Evolutionary conservation across 768 basidiomycete genomes (phyloP).

Genomic region (Pisolithus tinctorius): DNA sequence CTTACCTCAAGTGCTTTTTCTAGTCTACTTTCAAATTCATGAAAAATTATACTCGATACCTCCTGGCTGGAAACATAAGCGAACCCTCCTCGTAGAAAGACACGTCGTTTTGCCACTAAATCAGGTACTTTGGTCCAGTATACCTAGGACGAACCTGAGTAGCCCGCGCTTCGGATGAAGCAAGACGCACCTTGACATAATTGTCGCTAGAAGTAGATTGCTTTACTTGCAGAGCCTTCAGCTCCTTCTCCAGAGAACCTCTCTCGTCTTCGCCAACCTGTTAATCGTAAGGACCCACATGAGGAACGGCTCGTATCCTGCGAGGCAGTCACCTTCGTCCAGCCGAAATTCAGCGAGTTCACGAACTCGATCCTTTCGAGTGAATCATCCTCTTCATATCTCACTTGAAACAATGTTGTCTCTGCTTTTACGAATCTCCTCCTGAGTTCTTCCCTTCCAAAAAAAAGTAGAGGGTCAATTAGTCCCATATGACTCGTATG

Average conservation of each 20-base stretch:
- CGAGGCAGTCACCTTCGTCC: slow-evolving; percentile 44
- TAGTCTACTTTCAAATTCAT: slow-evolving; percentile 74
- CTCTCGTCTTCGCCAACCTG: slow-evolving; percentile 62
- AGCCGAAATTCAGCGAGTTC: slow-evolving; percentile 54
- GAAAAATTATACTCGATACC: slow-evolving; percentile 78
- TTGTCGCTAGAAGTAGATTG: background rate
- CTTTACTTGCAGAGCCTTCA: slow-evolving; percentile 33
- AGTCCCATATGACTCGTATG: background rate
- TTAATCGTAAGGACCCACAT: slow-evolving; percentile 1
- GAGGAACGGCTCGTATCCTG: background rate
- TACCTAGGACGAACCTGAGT: slow-evolving; percentile 47
- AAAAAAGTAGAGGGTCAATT: background rate
- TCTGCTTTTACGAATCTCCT: slow-evolving; percentile 88
- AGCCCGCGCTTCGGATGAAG: background rate
- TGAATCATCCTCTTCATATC: slow-evolving; percentile 61
- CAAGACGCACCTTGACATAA: slow-evolving; percentile 65
- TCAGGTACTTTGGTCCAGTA: slow-evolving; percentile 94
- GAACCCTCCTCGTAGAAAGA: slow-evolving; percentile 72
- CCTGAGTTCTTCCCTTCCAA: slow-evolving; percentile 77
- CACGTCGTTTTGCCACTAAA: slow-evolving; percentile 74
- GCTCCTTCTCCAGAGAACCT: slow-evolving; percentile 34
- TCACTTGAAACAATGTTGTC: slow-evolving; percentile 70
- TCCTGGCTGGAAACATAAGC: slow-evolving; percentile 83
- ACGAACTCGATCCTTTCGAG: slow-evolving; percentile 65
- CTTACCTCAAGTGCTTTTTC: slow-evolving; percentile 72